These are phyloP conservation scores for Samsoniella hepiali DNA, from an alignment of 2,329 filamentous ascomycete genomes.

Conservation along the genomic window DNA sequence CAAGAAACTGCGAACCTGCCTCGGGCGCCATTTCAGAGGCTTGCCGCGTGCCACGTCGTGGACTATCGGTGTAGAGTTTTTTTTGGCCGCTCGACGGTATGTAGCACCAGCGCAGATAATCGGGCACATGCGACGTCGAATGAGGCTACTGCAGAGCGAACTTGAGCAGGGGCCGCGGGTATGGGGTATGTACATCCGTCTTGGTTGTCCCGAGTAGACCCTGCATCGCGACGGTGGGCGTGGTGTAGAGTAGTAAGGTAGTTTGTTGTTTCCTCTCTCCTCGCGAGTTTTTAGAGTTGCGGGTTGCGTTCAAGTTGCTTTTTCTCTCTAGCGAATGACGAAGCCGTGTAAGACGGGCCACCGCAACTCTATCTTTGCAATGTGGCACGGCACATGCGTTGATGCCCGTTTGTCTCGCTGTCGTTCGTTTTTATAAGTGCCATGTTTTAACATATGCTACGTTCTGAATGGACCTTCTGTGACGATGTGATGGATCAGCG, in stretches of 20 bases:
- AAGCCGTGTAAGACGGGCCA: background rate
- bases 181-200: slow-evolving; percentile 1
- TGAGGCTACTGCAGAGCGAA: slow-evolving; percentile 9
- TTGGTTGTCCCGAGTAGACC: slow-evolving; percentile 6
- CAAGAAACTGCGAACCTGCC: background rate
- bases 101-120: background rate
- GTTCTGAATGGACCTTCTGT: background rate
- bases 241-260: background rate
- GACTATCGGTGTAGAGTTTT: slow-evolving; percentile 10
- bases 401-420: background rate
- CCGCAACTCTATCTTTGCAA: slow-evolving; percentile 9
- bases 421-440: background rate
- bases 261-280: slow-evolving; percentile 15
- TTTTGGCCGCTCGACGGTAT: background rate
- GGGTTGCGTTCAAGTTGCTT: slow-evolving; percentile 3
- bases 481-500: background rate
- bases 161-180: background rate
- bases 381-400: background rate
- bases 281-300: background rate
- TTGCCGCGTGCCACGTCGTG: background rate
- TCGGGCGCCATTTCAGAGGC: background rate
- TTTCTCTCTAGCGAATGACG: background rate
- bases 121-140: background rate
- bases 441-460: background rate
- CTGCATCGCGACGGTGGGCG: slow-evolving; percentile 1